Evolutionary conservation across 2,329 filamentous ascomycete genomes (phyloP).

Genomic region (Alternaria sp.): DNA sequence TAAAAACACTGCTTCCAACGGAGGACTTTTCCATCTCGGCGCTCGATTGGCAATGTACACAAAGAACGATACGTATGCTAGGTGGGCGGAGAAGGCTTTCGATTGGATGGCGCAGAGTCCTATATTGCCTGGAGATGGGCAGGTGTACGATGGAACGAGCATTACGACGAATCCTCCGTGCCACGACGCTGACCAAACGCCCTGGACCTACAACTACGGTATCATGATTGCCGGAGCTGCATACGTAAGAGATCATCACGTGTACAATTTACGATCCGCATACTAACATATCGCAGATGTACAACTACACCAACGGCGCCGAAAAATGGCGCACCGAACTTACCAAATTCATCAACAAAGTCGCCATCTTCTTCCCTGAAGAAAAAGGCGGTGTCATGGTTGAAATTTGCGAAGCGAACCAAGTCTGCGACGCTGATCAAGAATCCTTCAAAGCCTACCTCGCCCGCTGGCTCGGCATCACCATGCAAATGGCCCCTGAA

Average conservation of each 20-base stretch:
- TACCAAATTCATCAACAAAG: slow-evolving; percentile 41
- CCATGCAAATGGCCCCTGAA: slow-evolving; percentile 67
- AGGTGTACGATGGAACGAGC: slow-evolving; percentile 41
- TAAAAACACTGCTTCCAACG: slow-evolving; percentile 52
- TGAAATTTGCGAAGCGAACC: slow-evolving; percentile 52
- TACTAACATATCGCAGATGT: slow-evolving; percentile 42
- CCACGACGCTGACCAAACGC: slow-evolving; percentile 37
- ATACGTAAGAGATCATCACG: slow-evolving; percentile 31
- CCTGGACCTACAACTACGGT: slow-evolving; percentile 52
- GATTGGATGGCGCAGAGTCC: slow-evolving; percentile 46
- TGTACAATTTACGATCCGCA: fast-evolving
- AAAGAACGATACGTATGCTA: slow-evolving; percentile 47
- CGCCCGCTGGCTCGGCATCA: slow-evolving; percentile 60
- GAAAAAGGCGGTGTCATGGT: slow-evolving; percentile 51
- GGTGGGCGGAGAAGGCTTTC: slow-evolving; percentile 47
- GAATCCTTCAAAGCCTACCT: slow-evolving; percentile 57
- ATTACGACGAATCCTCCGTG: slow-evolving; percentile 33
- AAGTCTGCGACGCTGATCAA: slow-evolving; percentile 56
- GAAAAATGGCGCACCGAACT: slow-evolving; percentile 43
- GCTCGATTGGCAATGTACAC: slow-evolving; percentile 50
- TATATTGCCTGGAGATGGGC: slow-evolving; percentile 33
- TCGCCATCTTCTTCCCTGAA: slow-evolving; percentile 51
- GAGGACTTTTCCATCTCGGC: slow-evolving; percentile 50
- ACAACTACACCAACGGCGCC: slow-evolving; percentile 51
- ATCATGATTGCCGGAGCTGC: slow-evolving; percentile 47